These are phyloP conservation scores for Euphorbia celastroides DNA, from an alignment of 441 rosid genomes.

Conservation along the genomic window DNA sequence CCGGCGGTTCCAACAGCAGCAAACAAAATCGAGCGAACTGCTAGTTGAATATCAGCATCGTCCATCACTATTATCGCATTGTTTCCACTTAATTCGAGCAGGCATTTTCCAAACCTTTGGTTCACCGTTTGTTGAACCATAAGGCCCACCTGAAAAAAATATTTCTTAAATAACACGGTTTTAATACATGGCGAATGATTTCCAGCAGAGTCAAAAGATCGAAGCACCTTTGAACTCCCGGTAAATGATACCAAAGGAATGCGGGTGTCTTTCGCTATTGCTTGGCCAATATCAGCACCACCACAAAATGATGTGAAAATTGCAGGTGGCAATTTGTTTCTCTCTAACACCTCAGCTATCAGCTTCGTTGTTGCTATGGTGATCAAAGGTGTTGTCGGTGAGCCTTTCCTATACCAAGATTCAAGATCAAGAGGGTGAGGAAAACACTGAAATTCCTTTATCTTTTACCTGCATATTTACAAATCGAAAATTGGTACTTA, in stretches of 20 bases:
- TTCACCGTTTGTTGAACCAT: slow-evolving; percentile 76
- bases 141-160: slow-evolving; percentile 57
- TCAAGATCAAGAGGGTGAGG: not conserved
- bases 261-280: slow-evolving; percentile 16
- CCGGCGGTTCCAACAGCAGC: slow-evolving; percentile 99
- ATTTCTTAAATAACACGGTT: not conserved
- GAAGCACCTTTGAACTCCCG: slow-evolving; percentile 86
- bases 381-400: slow-evolving; percentile 90
- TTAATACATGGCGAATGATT: not conserved
- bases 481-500: not conserved
- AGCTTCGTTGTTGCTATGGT: slow-evolving; percentile 87
- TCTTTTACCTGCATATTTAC: not conserved
- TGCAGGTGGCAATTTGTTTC: slow-evolving; percentile 82
- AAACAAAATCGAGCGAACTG: slow-evolving; percentile 79
- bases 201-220: slow-evolving; percentile 3
- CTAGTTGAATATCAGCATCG: slow-evolving; percentile 79
- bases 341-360: slow-evolving; percentile 80
- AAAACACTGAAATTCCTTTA: not conserved
- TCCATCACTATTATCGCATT: slow-evolving; percentile 93
- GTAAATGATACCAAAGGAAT: slow-evolving; percentile 60
- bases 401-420: slow-evolving; percentile 73
- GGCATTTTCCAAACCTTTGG: slow-evolving; percentile 80
- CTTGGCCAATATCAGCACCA: slow-evolving; percentile 92
- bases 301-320: slow-evolving; percentile 94
- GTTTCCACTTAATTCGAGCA: slow-evolving; percentile 95